Evolutionary conservation across 2,329 filamentous ascomycete genomes (phyloP), one percentile per base, ranked within the genome.

Genomic region (Epichloe sylvatica): DNA sequence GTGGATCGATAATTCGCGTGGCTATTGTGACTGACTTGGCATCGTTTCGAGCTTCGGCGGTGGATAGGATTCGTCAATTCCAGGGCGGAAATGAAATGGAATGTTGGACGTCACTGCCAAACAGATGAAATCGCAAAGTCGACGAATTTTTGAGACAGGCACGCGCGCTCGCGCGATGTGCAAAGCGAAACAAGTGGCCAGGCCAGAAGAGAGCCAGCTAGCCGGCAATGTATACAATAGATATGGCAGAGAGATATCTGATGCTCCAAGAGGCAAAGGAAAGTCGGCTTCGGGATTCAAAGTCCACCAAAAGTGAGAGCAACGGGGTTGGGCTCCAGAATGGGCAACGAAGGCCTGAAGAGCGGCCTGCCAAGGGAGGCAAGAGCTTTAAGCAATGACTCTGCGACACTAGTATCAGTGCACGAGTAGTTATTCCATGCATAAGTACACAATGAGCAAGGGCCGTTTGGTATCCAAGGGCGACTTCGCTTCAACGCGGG

Each of bases 401-500:
- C 23, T 30, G 21, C 12, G 39, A 19, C 39, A 41, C 17, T 13
- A 35, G 38, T 41, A 17, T 41, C 44, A 23, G 25, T 30, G 21
- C n/a, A 19, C 13, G 19, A 8, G 23, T 21, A 13, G 5, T 45
- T 8, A 4, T 12, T 23, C n/a, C 36, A 17, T 34, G 30, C 21
- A 46, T 40, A 40, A 30, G 25, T 30, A 11, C 25, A 30, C 23
- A 47, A 17, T 17, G 41, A 42, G 46, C 25, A 15, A 35, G 49
- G 25, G 13, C 30, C 17, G 36, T 9, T 21, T 25, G 37, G 37
- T 25, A 47, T 43, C 39, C 21, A 13, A 43, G 39, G 12, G 40
- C 48, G 34, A 50, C 12, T 25, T 40, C 15, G 39, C 51, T 35
- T n/a, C 35, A 33, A 53, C 55, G 57, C 56, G 57, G 57, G 57